Conservation (phyloP, 1,284 basidiomycete genomes). For the Sporisorium graminicola region DNA sequence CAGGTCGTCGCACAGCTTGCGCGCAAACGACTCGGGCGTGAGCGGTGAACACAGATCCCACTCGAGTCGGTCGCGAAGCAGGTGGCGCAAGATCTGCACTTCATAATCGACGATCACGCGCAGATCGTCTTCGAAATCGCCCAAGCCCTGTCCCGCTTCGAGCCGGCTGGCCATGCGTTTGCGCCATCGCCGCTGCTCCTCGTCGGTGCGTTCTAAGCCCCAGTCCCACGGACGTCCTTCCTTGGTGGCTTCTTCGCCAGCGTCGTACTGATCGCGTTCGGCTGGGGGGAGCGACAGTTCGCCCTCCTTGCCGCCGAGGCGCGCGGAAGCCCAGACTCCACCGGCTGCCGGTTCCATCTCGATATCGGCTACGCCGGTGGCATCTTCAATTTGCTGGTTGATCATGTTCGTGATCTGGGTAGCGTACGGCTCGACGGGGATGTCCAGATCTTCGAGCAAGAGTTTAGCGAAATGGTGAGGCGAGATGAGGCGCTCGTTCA, state of each 20-base stretch:
- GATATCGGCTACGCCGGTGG: conserved; percentile 74
- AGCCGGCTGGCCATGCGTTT: conserved; percentile 36
- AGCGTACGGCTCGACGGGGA: conserved; percentile 78
- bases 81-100: conserved; percentile 92
- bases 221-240: conserved; percentile 46
- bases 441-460: conserved; percentile 88
- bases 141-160: conserved; percentile 32
- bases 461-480: conserved; percentile 86
- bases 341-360: conserved; percentile 51
- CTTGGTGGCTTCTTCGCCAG: conserved; percentile 29
- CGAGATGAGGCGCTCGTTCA: conserved; percentile 80
- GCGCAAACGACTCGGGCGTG: conserved; percentile 88
- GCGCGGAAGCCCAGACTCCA: conserved; percentile 39
- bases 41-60: conserved; percentile 95
- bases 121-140: conserved; percentile 63
- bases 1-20: conserved; percentile 84
- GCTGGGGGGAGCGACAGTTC: conserved; percentile 17
- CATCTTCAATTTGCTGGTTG: conserved; percentile 87
- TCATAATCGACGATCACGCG: conserved; percentile 76
- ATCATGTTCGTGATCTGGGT: conserved; percentile 87
- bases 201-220: conserved; percentile 30
- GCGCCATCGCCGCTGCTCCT: conserved; percentile 35
- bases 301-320: conserved; percentile 24
- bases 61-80: conserved; percentile 93
- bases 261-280: conserved; percentile 36